Base-by-base conservation (phyloP, 2,329 filamentous ascomycete species). In the Trichoderma sp. region DNA sequence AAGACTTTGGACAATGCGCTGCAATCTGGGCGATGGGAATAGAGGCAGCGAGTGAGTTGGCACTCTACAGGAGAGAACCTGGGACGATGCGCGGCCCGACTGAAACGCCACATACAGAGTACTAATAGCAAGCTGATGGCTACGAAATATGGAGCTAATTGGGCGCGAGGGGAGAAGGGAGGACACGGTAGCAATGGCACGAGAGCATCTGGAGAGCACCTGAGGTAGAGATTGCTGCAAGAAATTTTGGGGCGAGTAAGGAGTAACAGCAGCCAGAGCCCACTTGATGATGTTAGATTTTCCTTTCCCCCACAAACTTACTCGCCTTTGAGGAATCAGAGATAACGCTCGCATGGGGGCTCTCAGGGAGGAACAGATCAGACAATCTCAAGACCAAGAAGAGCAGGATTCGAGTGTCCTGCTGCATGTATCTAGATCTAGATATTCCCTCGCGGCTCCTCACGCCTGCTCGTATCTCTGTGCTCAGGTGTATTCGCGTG, bases 71-170 rank as follows among this genome's bases (percentile, higher is more conserved):
- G n/a, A 53, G 31, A 53, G 21, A 47, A 27, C 37, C 19, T 37
- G 49, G 24, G 21, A 43, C 14, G 21, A 5, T 3, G 55, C 3
- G 24, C 61, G 47, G 47, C 49, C 61, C 61, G 49, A 64, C 52
- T 40, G n/a, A 43, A 40, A 27, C 8, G 24, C 35, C 14, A 43
- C 33, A n/a, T 31, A 43, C 7, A 43, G 37, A 40, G 14, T 43
- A 4, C 19, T 19, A 8, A 43, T 10, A 10, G 40, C 19, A 40
- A 19, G 52, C 37, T 43, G 21, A 16, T 24, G 7, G 6, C 7
- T 43, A 19, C 31, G 24, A 43, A 64, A 11, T 55, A 64, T 55
- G 61, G 49, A 56, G 61, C 49, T n/a, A 55, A 35, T 27, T 29
- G 37, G 29, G 14, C 14, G 47, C 53, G 33, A 29, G 40, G 13